phyloP scores from a whole-genome alignment of 805 yeast genomes.

The Candida germanica region DNA sequence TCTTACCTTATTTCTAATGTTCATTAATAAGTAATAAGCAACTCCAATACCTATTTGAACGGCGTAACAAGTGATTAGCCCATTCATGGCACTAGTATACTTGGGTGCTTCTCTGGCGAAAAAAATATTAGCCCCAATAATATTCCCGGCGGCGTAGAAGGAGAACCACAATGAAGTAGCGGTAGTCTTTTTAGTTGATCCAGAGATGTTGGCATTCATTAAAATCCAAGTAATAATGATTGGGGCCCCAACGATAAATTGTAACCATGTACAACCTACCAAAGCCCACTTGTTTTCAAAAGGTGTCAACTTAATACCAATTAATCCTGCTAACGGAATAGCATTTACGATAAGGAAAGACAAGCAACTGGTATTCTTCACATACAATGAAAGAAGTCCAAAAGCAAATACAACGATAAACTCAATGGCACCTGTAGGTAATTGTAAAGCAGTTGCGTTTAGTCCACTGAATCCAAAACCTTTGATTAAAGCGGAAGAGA shows the following conservation, averaged over 20 bases:
- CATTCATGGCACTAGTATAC: constrained; percentile 23
- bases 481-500: constrained; percentile 24
- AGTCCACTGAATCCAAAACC: constrained; percentile 32
- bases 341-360: constrained; percentile 17
- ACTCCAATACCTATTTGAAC: constrained; percentile 19
- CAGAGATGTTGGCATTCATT: constrained; percentile 20
- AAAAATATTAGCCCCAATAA: constrained; percentile 25
- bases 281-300: constrained; percentile 21
- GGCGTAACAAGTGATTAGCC: constrained; percentile 20
- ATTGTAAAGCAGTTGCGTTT: constrained; percentile 23
- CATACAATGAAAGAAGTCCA: constrained; percentile 21
- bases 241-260: constrained; percentile 29
- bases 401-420: constrained; percentile 24
- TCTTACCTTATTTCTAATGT: constrained; percentile 16
- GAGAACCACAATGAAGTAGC: constrained; percentile 21
- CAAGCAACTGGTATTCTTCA: constrained; percentile 17
- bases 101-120: constrained; percentile 22
- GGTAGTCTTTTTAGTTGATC: constrained; percentile 23
- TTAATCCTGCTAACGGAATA: constrained; percentile 24
- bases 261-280: constrained; percentile 30
- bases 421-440: constrained; percentile 27
- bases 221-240: constrained; percentile 25
- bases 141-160: constrained; percentile 28
- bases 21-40: constrained; percentile 12
- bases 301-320: constrained; percentile 20